Base-by-base conservation (phyloP, 768 basidiomycete species). In the Auricularia sp. region DNA sequence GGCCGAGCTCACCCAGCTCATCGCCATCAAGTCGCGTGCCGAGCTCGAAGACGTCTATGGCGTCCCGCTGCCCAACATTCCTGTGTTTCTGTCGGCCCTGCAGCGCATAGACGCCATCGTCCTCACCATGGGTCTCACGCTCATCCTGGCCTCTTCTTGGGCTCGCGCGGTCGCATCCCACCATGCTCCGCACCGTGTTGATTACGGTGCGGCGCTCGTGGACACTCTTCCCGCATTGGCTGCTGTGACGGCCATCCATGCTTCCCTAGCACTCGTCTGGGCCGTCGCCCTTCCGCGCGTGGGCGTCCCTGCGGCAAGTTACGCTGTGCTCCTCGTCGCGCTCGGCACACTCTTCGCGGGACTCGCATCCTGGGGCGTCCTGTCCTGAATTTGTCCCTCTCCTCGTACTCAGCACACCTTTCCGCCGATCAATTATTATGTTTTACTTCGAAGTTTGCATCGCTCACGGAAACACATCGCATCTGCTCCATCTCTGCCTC, bases 21-120 rank as follows among this genome's bases (percentile, higher is more conserved):
- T 90, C 47, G 76, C 79, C 1, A 72, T 90, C 62, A 87, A 86
- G 69, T 80, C 78, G 21, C 77, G 90, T 51, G 86, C 89, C 70
- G 91, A 93, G 65, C 74, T 93, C 44, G 91, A 92, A 71, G 84
- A 85, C 61, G 79, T 91, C 4, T 92, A 90, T 69, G 91, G 91
- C 1, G 73, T 88, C n/a, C 87, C 91, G 2, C 79, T 87, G 44
- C 84, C 93, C 58, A 80, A 80, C 66, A 89, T 93, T 36, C 91
- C 91, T 0, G 84, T 89, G 2, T 88, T 92, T 71, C 81, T 93
- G 21, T 83, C 86, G 7, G 87, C 85, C 70, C 78, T 93, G 62
- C 88, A 91, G 71, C 83, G 90, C 63, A 75, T 91, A 66, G 90
- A 90, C 72, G 81, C 86, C 3, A 80, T 91, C 66, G 72, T 92